Percentiles rank a stretch among this genome's conserved stretches.
These are phyloP conservation scores for Pelargonium nanum DNA, from an alignment of 345 rosid genomes.

Conservation along the genomic window DNA sequence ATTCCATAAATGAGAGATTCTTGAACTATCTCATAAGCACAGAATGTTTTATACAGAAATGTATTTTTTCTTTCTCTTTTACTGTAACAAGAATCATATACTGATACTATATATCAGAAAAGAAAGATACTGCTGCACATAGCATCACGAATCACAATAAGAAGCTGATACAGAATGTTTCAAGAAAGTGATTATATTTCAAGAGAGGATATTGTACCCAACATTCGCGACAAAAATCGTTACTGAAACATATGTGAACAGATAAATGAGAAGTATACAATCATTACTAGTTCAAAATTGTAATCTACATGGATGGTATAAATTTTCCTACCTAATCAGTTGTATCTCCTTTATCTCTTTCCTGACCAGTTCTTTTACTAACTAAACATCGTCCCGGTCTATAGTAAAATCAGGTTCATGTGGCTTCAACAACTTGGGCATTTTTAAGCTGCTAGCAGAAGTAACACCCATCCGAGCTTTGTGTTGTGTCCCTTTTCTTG, in stretches of 20 bases:
- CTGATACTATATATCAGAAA: no score
- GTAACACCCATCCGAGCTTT: conserved; percentile 29
- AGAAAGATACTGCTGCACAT: no score
- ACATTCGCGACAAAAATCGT: neutral
- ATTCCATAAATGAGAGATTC: no score
- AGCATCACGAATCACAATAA: no score
- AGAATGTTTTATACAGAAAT: no score
- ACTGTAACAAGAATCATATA: no score
- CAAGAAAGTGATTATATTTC: neutral
- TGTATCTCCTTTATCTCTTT: neutral
- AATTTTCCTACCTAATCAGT: neutral
- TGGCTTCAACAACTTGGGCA: conserved; percentile 71
- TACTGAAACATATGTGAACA: neutral
- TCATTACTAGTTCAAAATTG: neutral
- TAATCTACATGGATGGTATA: no score
- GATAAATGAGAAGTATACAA: neutral
- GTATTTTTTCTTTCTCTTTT: no score
- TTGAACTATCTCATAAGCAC: no score
- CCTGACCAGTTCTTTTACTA: neutral
- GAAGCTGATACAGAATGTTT: neutral
- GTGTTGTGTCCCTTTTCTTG: conserved; percentile 36
- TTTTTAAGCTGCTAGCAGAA: conserved; percentile 44
- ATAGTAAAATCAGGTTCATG: conserved; percentile 53
- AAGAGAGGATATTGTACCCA: neutral
- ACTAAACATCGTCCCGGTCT: neutral